These are phyloP conservation scores for Solanum appendiculatum DNA, from an alignment of 257 asterid genomes.

Conservation along the genomic window DNA sequence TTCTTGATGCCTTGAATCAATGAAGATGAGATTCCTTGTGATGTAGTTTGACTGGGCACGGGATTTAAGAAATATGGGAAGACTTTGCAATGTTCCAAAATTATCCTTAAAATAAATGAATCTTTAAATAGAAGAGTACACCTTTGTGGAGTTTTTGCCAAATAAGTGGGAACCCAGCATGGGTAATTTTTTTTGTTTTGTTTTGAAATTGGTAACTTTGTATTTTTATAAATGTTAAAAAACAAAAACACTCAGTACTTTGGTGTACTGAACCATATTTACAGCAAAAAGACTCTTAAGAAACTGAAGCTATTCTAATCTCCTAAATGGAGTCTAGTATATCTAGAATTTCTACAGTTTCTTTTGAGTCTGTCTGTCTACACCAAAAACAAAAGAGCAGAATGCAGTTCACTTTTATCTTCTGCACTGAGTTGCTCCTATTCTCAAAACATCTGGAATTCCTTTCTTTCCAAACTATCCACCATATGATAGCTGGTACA, in stretches of 20 bases:
- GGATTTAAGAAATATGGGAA: not conserved
- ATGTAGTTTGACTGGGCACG: not conserved
- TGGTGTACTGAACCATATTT: not conserved
- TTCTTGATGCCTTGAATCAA: not conserved
- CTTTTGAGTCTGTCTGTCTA: not conserved
- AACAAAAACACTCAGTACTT: not conserved
- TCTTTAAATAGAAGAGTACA: not conserved
- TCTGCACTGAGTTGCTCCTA: not conserved
- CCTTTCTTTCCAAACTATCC: not conserved
- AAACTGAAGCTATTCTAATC: not conserved
- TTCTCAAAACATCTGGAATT: not conserved
- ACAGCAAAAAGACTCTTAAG: not conserved
- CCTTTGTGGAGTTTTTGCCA: not conserved
- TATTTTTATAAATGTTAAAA: not conserved
- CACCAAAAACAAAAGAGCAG: not conserved
- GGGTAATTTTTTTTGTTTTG: not conserved
- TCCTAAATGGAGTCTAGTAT: not conserved
- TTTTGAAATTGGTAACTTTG: not conserved
- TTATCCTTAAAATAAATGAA: not conserved
- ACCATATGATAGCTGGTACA: not conserved
- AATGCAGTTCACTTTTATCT: not conserved
- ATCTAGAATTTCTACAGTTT: not conserved
- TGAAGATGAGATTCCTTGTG: not conserved
- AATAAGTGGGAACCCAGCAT: not conserved
- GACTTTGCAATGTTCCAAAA: not conserved